Conservation (phyloP, 345 rosid species). For the Pistacia integerrima region DNA sequence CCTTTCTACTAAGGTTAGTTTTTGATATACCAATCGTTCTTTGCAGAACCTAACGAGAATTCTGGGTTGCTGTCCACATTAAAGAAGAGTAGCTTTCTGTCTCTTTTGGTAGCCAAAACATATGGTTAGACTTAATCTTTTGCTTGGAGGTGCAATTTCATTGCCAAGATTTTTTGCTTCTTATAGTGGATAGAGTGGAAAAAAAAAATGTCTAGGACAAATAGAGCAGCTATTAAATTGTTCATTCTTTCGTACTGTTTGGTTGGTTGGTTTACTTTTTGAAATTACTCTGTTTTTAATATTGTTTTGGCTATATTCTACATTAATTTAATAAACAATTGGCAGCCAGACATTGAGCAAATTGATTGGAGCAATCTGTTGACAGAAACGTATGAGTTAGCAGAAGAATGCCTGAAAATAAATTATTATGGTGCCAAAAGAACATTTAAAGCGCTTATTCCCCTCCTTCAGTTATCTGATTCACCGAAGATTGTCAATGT, state of each 20-base stretch:
- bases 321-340: background rate
- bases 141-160: background rate
- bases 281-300: too few species aligned
- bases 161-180: too few species aligned
- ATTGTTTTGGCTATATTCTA: background rate
- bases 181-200: too few species aligned
- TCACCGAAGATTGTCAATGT: conserved; percentile 45
- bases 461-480: conserved; percentile 43
- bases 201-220: too few species aligned
- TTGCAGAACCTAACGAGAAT: background rate
- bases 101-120: background rate
- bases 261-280: too few species aligned
- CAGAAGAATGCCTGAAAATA: conserved; percentile 43
- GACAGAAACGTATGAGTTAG: conserved; percentile 24
- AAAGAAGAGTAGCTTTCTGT: background rate
- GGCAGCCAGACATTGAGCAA: background rate
- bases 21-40: background rate
- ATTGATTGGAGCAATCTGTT: conserved; percentile 21
- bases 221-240: too few species aligned
- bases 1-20: conserved; percentile 19
- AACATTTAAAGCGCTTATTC: conserved; percentile 37
- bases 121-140: background rate
- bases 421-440: conserved; percentile 49
- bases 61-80: background rate
- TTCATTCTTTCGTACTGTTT: too few species aligned